Percentiles rank a stretch among this genome's conserved stretches.
Conservation (phyloP, 1,139 yeast genomes). For the Saccharomyces hybrid region DNA sequence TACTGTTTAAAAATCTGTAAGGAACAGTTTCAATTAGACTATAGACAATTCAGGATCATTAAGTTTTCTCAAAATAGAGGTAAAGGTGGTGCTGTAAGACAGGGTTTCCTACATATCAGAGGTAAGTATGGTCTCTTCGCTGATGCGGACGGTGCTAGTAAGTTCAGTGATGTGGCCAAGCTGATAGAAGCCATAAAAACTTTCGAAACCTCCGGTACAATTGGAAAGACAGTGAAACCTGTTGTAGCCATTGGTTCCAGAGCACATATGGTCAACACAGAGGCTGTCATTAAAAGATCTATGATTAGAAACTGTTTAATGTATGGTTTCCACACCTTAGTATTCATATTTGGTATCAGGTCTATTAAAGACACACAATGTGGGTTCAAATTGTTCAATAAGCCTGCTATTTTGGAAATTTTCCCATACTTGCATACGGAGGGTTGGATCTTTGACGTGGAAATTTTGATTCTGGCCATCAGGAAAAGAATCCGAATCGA, state of each 20-base stretch:
- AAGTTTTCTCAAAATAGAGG: constrained; percentile 73
- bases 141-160: constrained; percentile 96
- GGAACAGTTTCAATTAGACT: constrained; percentile 39
- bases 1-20: constrained; percentile 64
- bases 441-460: constrained; percentile 98
- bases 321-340: constrained; percentile 86
- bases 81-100: constrained; percentile 97
- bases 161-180: constrained; percentile 59
- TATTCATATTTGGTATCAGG: constrained; percentile 82
- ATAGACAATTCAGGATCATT: constrained; percentile 63
- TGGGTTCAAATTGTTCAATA: constrained; percentile 88
- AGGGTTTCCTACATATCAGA: constrained; percentile 71
- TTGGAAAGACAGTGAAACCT: constrained; percentile 27
- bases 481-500: constrained; percentile 57
- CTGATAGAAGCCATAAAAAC: constrained; percentile 42
- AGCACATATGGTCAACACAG: constrained; percentile 94
- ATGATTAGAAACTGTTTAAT: constrained; percentile 81
- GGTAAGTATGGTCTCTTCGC: constrained; percentile 80
- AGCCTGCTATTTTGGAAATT: constrained; percentile 52
- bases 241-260: constrained; percentile 85
- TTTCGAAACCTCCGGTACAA: constrained; percentile 14
- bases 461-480: constrained; percentile 72
- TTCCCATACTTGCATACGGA: constrained; percentile 95
- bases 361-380: constrained; percentile 90
- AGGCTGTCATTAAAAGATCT: constrained; percentile 90